phyloP scores from a whole-genome alignment of 1,284 basidiomycete genomes.

The Fistulina hepatica region DNA sequence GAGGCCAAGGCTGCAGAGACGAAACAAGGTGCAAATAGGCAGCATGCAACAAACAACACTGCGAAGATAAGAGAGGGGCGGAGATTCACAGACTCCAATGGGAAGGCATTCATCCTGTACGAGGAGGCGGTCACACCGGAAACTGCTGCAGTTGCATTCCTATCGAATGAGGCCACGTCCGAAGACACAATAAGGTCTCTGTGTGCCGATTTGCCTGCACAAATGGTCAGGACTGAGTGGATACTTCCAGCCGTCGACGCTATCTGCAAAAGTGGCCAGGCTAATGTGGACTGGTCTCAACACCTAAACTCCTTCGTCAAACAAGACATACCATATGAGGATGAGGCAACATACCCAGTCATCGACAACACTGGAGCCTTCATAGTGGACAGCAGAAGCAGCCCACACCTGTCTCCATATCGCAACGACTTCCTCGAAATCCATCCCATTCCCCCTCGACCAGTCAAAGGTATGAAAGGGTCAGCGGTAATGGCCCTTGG shows the following conservation, averaged over 20 bases:
- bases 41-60: no score
- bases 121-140: conserved; percentile 4
- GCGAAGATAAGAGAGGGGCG: not conserved
- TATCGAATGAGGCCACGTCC: not conserved
- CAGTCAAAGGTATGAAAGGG: conserved; percentile 4
- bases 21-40: no score
- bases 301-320: no score
- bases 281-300: no score
- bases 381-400: no score
- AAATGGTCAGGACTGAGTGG: no score
- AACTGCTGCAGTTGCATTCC: not conserved
- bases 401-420: not conserved
- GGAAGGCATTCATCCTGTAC: conserved; percentile 7
- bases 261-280: no score
- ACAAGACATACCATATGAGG: no score
- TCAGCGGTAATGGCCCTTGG: conserved; percentile 1
- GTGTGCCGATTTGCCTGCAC: not conserved
- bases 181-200: not conserved
- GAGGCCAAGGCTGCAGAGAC: not conserved
- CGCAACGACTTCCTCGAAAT: conserved; percentile 3
- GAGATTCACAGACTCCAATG: conserved; percentile 1
- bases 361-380: no score
- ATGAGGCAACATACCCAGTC: no score
- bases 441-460: conserved; percentile 1
- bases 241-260: no score